Conservation (phyloP, 176 grass and related monocot species). For the bread wheat (Triticum aestivum) region IWGSC_CS_RefSeq_v2.1 NC_057808.1:313073457-313073956, state of each 20-base stretch:
- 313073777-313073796: neutral
- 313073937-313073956: constrained; percentile 7
- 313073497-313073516: too few species aligned
- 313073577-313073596: neutral
- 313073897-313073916: neutral
- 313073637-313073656: too few species aligned
- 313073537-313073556: too few species aligned
- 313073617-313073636: neutral
- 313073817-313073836: neutral
- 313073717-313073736: neutral
- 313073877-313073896: neutral
- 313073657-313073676: neutral
- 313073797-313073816: neutral
- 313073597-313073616: neutral
- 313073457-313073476: neutral
- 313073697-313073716: neutral
- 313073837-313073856: too few species aligned
- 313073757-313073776: neutral
- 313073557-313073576: neutral
- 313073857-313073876: neutral
- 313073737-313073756: neutral
- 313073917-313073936: neutral
- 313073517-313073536: too few species aligned
- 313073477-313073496: neutral
- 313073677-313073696: neutral